Evolutionary conservation across 371 early-diverging fungal species (phyloP), one percentile per base, ranked within the genome.

Genomic region (Coemansia sp.): DNA sequence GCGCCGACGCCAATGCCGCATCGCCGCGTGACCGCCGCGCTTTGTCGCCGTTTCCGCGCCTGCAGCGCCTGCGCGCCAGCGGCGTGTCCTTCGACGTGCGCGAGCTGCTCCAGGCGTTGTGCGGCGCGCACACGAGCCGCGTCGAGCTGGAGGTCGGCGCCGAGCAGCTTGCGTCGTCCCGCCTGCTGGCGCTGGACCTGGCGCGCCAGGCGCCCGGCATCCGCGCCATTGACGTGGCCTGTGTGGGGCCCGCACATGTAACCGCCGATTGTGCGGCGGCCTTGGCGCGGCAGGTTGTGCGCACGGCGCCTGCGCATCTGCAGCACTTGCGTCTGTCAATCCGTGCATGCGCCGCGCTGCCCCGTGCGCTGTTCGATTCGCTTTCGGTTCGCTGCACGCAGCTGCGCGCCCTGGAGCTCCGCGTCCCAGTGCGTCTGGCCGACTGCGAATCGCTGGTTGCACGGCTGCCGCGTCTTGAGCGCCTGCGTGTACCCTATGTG

Each of bases 391-490:
- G 31, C 3, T 63, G 30, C 40, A 14, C 16, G 41, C 12, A 33
- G 0, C 58, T 72, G 31, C 49, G 36, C 0, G 36, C 49, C 0
- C 36, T 74, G 48, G 65, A 69, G 10, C 47, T 74, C 51, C 59
- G 61, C 0, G 50, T 56, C 26, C 64, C 69, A 0, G 33, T 74
- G 9, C 36, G 36, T n/a, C 20, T 53, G 16, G 20, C 4, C 9
- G 53, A 53, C 30, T 53, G 53, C 53, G 36, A n/a, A 20, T 6
- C 30, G 4, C 36, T 53, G 4, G 12, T 53, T 8, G 16, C 62
- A 30, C 59, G 56, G 12, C 30, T 69, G 66, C 75, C 75, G 3
- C 14, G 11, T 2, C 52, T 75, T 56, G 33, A 61, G 10, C 16
- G 30, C 3, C 47, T 71, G 20, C 33, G 40, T 6, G 39, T 51